Evolutionary conservation across 2,329 filamentous ascomycete species (phyloP).

Genomic region (Talaromyces verruculosus): DNA sequence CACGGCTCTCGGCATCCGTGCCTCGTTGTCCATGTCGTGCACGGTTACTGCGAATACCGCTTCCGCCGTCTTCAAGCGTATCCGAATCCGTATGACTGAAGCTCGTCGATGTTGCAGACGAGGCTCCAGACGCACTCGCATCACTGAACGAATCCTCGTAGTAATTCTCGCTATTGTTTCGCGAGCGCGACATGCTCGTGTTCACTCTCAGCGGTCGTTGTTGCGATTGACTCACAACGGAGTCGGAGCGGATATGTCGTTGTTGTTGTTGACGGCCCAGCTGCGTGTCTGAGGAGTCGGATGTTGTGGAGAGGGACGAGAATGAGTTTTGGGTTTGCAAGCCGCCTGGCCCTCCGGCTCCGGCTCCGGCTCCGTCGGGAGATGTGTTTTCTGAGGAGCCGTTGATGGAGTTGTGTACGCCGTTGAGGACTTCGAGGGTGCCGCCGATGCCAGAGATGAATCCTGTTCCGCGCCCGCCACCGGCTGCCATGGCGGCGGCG

Average conservation of each 20-base stretch:
- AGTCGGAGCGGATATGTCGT: slow-evolving; percentile 17
- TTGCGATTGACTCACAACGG: slow-evolving; percentile 31
- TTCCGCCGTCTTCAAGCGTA: slow-evolving; percentile 26
- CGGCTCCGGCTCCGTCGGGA: background rate
- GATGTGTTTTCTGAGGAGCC: slow-evolving; percentile 4
- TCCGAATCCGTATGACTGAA: slow-evolving; percentile 42
- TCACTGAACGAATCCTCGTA: slow-evolving; percentile 44
- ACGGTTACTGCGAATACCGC: slow-evolving; percentile 31
- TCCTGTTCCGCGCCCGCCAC: slow-evolving; percentile 80
- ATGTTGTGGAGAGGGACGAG: slow-evolving; percentile 29
- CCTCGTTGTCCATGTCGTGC: slow-evolving; percentile 38
- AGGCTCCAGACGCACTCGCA: slow-evolving; percentile 38
- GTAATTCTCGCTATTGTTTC: slow-evolving; percentile 24
- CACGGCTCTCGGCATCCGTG: slow-evolving; percentile 30
- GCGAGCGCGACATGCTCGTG: slow-evolving; percentile 36
- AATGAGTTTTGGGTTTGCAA: slow-evolving; percentile 27
- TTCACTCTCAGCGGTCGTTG: slow-evolving; percentile 43
- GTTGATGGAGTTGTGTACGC: slow-evolving; percentile 31
- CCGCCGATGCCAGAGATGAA: slow-evolving; percentile 58
- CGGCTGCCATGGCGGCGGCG: slow-evolving; percentile 94
- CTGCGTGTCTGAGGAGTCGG: slow-evolving; percentile 44
- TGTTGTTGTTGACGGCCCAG: slow-evolving; percentile 28
- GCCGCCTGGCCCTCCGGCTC: slow-evolving; percentile 15
- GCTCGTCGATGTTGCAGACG: slow-evolving; percentile 40
- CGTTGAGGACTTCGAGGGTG: slow-evolving; percentile 45